Evolutionary conservation across 192 early-diverging fungal genomes (phyloP), one percentile per base, ranked within the genome.

Genomic region (Coemansia sp.): DNA sequence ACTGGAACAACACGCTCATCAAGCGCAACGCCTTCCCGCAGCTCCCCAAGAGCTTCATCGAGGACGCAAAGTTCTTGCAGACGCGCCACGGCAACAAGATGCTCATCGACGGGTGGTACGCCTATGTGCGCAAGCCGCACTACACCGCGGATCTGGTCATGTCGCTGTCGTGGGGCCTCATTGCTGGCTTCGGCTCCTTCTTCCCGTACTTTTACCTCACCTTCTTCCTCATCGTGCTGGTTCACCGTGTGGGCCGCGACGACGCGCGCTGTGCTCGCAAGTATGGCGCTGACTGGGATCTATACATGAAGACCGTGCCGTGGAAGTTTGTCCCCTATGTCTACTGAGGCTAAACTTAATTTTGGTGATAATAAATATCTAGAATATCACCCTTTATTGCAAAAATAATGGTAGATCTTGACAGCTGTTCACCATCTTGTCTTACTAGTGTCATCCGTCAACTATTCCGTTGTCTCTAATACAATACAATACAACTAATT

Each of bases 91-190:
- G 96, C 44, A 88, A 86, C 52, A 87, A 85, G 61, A 82, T 98
- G 49, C 74, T 98, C 33, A 85, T 86, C 42, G 83, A 80, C 53
- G 93, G 96, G 35, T 98, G 94, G 96, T 98, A 93, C 91, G 94
- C 93, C 2, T 77, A 83, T 33, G 88, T 93, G 10, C 84, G 96
- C 50, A 92, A 98, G 66, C 89, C 95, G 53, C 95, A 98, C 77
- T 98, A 98, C 82, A 82, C 87, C 16, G 91, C 92, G 33, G 95
- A 98, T 71, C 94, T 92, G 89, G 64, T 94, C 11, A 95, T 98
- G 93, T 83, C 88, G 2, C 72, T 95, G 45, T 80, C 93, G 6
- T 95, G 92, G 93, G 94, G 91, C 56, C 74, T 98, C n/a, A 89
- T 92, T 31, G 83, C 88, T 40, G 92, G 94, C 45, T 91, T 95